Evolutionary conservation across 139 green algal genomes (phyloP).

Genomic region (Micractinium sp.): DNA sequence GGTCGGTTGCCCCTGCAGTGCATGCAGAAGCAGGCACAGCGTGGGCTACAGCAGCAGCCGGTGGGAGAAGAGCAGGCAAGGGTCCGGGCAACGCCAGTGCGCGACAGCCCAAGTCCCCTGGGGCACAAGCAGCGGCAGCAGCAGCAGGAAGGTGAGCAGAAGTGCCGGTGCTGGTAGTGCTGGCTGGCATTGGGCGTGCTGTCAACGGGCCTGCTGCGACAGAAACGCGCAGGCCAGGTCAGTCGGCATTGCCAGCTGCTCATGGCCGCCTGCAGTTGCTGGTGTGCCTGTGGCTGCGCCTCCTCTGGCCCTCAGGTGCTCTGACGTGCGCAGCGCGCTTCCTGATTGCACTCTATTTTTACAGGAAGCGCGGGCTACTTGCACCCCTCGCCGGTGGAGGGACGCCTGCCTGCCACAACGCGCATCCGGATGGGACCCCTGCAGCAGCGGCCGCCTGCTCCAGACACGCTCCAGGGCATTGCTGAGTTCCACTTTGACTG

Average conservation of each 20-base stretch:
- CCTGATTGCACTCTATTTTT: neutral
- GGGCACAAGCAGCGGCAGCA: neutral
- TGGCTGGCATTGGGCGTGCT: neutral
- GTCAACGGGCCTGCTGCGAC: neutral
- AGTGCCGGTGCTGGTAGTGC: neutral
- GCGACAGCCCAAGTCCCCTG: neutral
- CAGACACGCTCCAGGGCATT: neutral
- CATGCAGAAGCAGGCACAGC: neutral
- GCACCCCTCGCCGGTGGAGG: neutral
- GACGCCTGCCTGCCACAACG: slow-evolving; percentile 14
- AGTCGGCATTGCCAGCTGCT: no score
- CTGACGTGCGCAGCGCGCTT: no score
- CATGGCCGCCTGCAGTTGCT: no score
- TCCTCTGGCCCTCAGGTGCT: no score
- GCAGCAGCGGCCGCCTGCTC: neutral
- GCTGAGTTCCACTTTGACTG: neutral
- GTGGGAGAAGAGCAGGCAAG: no score
- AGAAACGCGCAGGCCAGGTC: neutral
- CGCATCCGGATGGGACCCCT: neutral
- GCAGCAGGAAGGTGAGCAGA: no score
- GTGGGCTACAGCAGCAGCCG: neutral
- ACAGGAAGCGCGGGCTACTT: neutral
- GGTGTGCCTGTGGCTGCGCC: no score
- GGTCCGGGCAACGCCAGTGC: no score
- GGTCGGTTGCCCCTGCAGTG: neutral